Evolutionary conservation across 2,329 filamentous ascomycete genomes (phyloP).

Genomic region (Bipolaris victoriae): DNA sequence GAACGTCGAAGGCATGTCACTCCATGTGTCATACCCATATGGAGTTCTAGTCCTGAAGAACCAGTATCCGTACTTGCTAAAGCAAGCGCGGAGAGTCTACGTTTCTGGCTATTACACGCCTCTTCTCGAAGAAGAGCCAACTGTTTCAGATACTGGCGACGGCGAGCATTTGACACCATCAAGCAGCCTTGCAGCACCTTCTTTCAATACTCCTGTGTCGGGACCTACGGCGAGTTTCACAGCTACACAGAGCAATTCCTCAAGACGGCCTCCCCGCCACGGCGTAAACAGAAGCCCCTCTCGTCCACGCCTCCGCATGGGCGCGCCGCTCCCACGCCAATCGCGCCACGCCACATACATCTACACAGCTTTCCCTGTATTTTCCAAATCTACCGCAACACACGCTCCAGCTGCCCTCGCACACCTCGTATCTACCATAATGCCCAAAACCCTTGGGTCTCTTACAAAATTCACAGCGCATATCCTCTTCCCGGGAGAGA

Average conservation of each 20-base stretch:
- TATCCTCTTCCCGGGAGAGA: constrained; percentile 49
- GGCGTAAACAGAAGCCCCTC: constrained; percentile 9
- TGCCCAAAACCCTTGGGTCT: constrained; percentile 30
- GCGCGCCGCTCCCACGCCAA: constrained; percentile 8
- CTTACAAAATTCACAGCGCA: constrained; percentile 46
- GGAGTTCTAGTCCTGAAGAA: constrained; percentile 50
- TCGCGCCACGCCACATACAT: neutral
- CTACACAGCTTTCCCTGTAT: constrained; percentile 15
- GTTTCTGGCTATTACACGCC: constrained; percentile 49
- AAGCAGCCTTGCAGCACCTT: constrained; percentile 21
- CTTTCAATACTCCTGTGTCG: constrained; percentile 12
- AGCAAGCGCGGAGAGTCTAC: constrained; percentile 50
- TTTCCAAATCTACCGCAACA: constrained; percentile 21
- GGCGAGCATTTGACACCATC: constrained; percentile 23
- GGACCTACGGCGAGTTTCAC: constrained; percentile 8
- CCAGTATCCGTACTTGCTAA: constrained; percentile 48
- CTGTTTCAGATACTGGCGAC: constrained; percentile 7
- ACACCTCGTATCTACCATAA: constrained; percentile 41
- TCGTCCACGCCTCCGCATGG: constrained; percentile 28
- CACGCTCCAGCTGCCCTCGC: constrained; percentile 39
- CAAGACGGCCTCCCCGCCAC: constrained; percentile 4
- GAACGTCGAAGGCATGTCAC: constrained; percentile 43
- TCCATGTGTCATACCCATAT: constrained; percentile 51
- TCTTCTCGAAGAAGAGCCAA: constrained; percentile 8
- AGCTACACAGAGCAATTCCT: neutral